Evolutionary conservation across 768 basidiomycete genomes (phyloP).

Genomic region (Hortiboletus flavorubellus): DNA sequence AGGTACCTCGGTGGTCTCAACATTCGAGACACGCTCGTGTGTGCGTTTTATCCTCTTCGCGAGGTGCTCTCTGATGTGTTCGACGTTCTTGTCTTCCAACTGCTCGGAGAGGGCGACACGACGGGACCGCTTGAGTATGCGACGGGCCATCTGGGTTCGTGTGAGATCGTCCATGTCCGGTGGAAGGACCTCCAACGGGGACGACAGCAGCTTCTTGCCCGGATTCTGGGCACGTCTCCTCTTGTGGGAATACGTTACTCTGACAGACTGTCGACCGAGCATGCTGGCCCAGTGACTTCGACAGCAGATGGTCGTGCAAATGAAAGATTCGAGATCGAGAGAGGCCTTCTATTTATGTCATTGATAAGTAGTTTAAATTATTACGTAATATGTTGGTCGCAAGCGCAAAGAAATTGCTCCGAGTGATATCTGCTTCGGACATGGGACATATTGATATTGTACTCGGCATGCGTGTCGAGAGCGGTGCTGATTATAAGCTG

Average conservation of each 20-base stretch:
- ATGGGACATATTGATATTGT: too few relatives aligned
- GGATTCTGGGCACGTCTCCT: constrained; percentile 19
- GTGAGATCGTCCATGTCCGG: constrained; percentile 33
- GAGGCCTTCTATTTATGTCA: background rate
- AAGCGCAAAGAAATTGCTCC: too few relatives aligned
- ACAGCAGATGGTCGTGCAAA: background rate
- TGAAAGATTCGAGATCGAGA: background rate
- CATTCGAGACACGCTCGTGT: constrained; percentile 7
- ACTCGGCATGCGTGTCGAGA: too few relatives aligned
- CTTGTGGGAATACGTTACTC: constrained; percentile 33
- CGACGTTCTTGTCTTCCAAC: constrained; percentile 19
- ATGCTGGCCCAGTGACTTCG: constrained; percentile 2
- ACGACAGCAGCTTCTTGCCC: constrained; percentile 17
- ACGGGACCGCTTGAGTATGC: constrained; percentile 49
- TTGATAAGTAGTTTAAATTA: background rate
- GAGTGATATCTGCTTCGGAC: too few relatives aligned
- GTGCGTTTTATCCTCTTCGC: constrained; percentile 35
- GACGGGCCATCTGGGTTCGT: constrained; percentile 39
- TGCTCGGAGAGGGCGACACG: constrained; percentile 28
- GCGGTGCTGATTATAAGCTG: too few relatives aligned
- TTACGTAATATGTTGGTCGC: constrained; percentile 6
- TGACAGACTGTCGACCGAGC: constrained; percentile 18
- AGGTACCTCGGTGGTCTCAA: background rate
- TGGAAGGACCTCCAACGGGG: constrained; percentile 29
- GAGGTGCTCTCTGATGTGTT: constrained; percentile 20